Percentiles rank a stretch among this genome's conserved stretches.
phyloP scores from a whole-genome alignment of 2,329 filamentous ascomycete genomes.

The Colletotrichum cuscutae region DNA sequence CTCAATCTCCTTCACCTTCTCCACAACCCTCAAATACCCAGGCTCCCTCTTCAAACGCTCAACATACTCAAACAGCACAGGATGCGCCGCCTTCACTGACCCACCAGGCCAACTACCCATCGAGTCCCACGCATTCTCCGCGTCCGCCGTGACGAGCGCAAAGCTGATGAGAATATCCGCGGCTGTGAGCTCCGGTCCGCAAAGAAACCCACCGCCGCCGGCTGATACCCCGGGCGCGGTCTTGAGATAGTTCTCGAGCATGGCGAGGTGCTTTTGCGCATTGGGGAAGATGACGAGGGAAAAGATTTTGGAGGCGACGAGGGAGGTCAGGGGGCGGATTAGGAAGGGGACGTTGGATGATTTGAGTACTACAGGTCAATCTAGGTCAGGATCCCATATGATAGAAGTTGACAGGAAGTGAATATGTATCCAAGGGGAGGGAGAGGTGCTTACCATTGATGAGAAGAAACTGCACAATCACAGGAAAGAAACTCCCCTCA shows the following conservation, averaged over 20 bases:
- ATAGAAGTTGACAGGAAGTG: no score
- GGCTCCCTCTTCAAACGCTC: conserved; percentile 55
- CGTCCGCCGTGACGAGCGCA: conserved; percentile 54
- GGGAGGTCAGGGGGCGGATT: conserved; percentile 60
- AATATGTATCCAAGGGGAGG: background rate
- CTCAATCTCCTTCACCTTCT: conserved; percentile 61
- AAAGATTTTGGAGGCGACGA: conserved; percentile 56
- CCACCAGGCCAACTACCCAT: conserved; percentile 55
- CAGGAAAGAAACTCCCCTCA: conserved; percentile 85
- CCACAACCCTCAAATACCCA: conserved; percentile 58
- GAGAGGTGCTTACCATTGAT: background rate
- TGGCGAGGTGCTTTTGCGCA: conserved; percentile 54
- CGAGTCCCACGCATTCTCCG: conserved; percentile 48
- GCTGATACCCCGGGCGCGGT: conserved; percentile 47
- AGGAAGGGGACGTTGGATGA: conserved; percentile 61
- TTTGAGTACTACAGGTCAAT: conserved; percentile 50
- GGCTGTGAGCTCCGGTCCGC: conserved; percentile 58
- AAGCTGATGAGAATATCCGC: conserved; percentile 66
- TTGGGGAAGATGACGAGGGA: conserved; percentile 57
- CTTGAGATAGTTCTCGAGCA: conserved; percentile 60
- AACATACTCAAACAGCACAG: conserved; percentile 59
- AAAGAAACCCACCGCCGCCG: conserved; percentile 56
- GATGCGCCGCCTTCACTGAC: conserved; percentile 51
- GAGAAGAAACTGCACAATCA: conserved; percentile 68
- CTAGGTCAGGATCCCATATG: no score